Evolutionary conservation across 306 rosid genomes (phyloP).

Genomic region (Acacia melanoxylon): DNA sequence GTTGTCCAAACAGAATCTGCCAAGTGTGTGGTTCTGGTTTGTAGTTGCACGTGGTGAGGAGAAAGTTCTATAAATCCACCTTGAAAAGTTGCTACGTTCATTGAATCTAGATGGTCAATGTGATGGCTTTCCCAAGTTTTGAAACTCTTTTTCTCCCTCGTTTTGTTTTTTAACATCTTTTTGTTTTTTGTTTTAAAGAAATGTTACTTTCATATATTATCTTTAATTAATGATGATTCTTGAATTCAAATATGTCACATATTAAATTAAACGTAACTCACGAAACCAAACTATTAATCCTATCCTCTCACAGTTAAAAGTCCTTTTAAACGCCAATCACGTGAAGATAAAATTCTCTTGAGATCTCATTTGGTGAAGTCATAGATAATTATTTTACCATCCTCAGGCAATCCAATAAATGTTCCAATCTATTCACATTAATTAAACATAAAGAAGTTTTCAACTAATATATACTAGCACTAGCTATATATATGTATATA

Average conservation of each 20-base stretch:
- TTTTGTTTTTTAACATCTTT: too few relatives aligned
- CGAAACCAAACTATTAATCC: not conserved
- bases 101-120: slow-evolving; percentile 53
- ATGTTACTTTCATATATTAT: not conserved
- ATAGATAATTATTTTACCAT: not conserved
- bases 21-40: not conserved
- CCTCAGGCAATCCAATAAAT: not conserved
- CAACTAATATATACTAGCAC: not conserved
- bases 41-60: not conserved
- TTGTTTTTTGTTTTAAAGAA: not conserved
- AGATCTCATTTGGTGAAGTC: not conserved
- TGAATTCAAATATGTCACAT: not conserved
- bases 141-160: not conserved
- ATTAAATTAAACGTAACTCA: not conserved
- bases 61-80: not conserved
- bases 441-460: not conserved
- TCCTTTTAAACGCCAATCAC: not conserved
- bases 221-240: not conserved
- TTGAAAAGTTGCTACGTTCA: slow-evolving; percentile 26
- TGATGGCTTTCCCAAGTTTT: slow-evolving; percentile 40
- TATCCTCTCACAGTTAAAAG: not conserved
- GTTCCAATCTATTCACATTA: not conserved
- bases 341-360: not conserved
- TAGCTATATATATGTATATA: not conserved
- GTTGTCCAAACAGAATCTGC: not conserved